Conservation (phyloP, 2,329 filamentous ascomycete species). For the Shiraia bambusicola region DNA sequence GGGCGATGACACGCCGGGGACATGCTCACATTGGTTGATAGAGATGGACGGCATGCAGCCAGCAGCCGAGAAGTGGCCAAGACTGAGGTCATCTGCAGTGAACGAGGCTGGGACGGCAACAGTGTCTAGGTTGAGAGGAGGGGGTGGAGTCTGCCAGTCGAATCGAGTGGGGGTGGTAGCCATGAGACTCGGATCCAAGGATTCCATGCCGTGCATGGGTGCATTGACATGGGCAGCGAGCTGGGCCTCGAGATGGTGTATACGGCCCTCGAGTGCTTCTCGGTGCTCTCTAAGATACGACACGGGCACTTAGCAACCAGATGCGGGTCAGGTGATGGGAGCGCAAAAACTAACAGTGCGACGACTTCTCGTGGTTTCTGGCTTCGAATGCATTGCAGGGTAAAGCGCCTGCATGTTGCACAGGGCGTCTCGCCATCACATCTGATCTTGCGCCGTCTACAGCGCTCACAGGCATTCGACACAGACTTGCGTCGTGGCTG, state of each 20-base stretch:
- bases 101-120: conserved; percentile 30
- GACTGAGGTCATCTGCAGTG: conserved; percentile 25
- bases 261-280: conserved; percentile 39
- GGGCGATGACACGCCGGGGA: conserved; percentile 30
- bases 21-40: conserved; percentile 41
- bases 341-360: conserved; percentile 33
- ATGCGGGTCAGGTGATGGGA: no score
- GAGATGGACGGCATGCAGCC: conserved; percentile 38
- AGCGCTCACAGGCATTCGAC: conserved; percentile 42
- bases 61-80: conserved; percentile 27
- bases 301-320: neutral
- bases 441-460: conserved; percentile 39
- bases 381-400: conserved; percentile 39
- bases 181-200: conserved; percentile 31
- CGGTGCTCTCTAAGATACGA: conserved; percentile 35
- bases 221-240: conserved; percentile 38
- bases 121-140: conserved; percentile 30
- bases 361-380: conserved; percentile 41
- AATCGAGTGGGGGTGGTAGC: conserved; percentile 30
- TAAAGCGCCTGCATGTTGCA: conserved; percentile 42
- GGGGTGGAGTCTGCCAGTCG: conserved; percentile 33
- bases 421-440: conserved; percentile 43
- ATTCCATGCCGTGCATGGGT: conserved; percentile 42
- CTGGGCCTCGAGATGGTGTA: conserved; percentile 42
- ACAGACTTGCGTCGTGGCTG: conserved; percentile 41